Evolutionary conservation across 2,329 filamentous ascomycete species (phyloP), one percentile per base, ranked within the genome.

Genomic region (Neonectria sp.): DNA sequence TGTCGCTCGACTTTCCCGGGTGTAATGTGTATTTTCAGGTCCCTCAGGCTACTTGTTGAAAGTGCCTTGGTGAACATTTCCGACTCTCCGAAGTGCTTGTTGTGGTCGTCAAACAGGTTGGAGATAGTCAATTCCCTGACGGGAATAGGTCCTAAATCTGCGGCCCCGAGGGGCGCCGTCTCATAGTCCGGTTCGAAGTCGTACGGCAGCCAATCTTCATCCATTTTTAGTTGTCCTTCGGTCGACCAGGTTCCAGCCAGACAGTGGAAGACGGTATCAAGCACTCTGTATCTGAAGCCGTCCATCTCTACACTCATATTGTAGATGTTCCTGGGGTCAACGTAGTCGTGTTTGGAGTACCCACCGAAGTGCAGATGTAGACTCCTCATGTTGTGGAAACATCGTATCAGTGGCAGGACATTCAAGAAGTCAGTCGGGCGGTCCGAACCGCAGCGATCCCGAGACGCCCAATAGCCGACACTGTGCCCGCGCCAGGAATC

Each of bases 261-360:
- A 15, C 60, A 67, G n/a, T 52, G 25, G n/a, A 67, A 67, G 5
- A 60, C 56, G 4, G 65, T 64, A 21, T 67, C 65, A 6, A 67
- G 51, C 24, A 67, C 60, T 12, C 65, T 56, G 33, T 64, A 67
- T 31, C 65, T 51, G 35, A 67, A 63, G 13, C 64, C 35, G 15
- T 67, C 60, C 17, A 49, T 51, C 55, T 67, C 65, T 2, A 55
- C 33, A 12, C 56, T 56, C 13, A 6, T 33, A 11, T 13, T 13
- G 12, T 35, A 5, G 9, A 13, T 12, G 33, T 35, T 35, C 11
- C 15, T 29, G 25, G 43, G 49, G 24, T 45, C 15, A 11, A 25
- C 60, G 53, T 33, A 49, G 13, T 62, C 45, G 33, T 66, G 58
- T 12, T 62, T 48, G 15, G 59, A 49, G 40, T 43, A 43, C 37